A percentile compares a stretch with the other conserved stretches of the same genome.
phyloP scores from a whole-genome alignment of 1,284 basidiomycete species.

The Sutorius eximius region DNA sequence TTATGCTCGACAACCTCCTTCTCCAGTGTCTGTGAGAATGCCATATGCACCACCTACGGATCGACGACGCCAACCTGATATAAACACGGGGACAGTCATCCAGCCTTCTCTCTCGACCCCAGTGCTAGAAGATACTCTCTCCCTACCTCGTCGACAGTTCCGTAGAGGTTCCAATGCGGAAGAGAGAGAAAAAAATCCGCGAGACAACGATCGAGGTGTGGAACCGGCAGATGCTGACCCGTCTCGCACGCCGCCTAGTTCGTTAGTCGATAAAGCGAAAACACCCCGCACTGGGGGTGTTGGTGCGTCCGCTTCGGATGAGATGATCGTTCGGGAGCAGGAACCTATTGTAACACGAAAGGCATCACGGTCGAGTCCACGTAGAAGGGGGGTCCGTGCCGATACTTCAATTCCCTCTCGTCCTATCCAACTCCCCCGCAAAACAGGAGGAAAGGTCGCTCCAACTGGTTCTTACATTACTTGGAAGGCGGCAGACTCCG shows the following conservation, averaged over 20 bases:
- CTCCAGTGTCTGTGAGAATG: slow-evolving; percentile 32
- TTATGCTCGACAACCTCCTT: slow-evolving; percentile 31
- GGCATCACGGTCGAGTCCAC: slow-evolving; percentile 21
- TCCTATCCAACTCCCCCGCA: slow-evolving; percentile 13
- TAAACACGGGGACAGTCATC: slow-evolving; percentile 15
- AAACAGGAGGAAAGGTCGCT: slow-evolving; percentile 26
- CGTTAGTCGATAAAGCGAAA: slow-evolving; percentile 21
- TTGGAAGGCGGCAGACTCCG: slow-evolving; percentile 28
- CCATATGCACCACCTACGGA: slow-evolving; percentile 29
- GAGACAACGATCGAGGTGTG: slow-evolving; percentile 28
- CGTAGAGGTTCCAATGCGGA: slow-evolving; percentile 33
- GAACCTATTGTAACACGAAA: slow-evolving; percentile 18
- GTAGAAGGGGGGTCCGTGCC: slow-evolving; percentile 19
- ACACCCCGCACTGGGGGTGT: slow-evolving; percentile 16
- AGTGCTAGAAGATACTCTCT: slow-evolving; percentile 28
- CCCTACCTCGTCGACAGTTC: slow-evolving; percentile 18
- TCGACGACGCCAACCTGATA: slow-evolving; percentile 30
- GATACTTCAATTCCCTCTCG: slow-evolving; percentile 18
- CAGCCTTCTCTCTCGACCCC: slow-evolving; percentile 32
- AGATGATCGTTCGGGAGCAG: slow-evolving; percentile 18
- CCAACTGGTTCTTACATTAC: slow-evolving; percentile 24
- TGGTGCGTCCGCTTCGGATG: slow-evolving; percentile 24
- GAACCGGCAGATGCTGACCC: slow-evolving; percentile 23
- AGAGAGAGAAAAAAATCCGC: slow-evolving; percentile 24
- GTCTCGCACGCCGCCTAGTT: slow-evolving; percentile 14